Conservation (phyloP, 2,329 filamentous ascomycete species). For the Penicillium fuscoglaucum region DNA sequence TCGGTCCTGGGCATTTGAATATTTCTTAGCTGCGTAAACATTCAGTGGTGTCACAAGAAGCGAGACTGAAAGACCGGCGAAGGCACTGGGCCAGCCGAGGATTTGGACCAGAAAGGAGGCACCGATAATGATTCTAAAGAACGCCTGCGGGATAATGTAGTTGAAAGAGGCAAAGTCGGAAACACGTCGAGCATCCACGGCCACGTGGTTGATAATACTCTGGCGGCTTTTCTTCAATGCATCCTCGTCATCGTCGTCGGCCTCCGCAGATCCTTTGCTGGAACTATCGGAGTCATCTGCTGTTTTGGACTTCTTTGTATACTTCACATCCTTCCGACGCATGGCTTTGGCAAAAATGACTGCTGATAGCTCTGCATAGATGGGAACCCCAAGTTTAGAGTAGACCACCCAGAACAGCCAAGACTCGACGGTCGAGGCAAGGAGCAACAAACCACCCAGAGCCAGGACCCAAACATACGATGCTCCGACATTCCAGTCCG, state of each 20-base stretch:
- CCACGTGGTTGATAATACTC: constrained; percentile 72
- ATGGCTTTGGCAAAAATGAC: constrained; percentile 76
- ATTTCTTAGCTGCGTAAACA: constrained; percentile 64
- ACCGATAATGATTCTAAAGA: constrained; percentile 65
- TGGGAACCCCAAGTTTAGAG: constrained; percentile 62
- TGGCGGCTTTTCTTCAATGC: constrained; percentile 62
- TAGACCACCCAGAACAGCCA: constrained; percentile 68
- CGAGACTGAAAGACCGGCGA: constrained; percentile 66
- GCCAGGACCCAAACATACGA: constrained; percentile 69
- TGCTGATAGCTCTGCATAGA: constrained; percentile 69
- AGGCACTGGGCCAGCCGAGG: constrained; percentile 69
- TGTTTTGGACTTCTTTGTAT: constrained; percentile 39
- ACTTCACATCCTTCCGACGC: constrained; percentile 68
- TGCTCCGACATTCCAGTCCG: constrained; percentile 49
- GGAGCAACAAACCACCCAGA: constrained; percentile 61
- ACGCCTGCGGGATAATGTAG: constrained; percentile 62
- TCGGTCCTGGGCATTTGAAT: constrained; percentile 64
- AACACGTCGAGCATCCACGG: constrained; percentile 71
- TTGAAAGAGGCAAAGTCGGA: constrained; percentile 68
- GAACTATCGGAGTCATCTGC: constrained; percentile 27
- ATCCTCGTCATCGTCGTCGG: constrained; percentile 48
- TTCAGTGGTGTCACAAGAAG: constrained; percentile 67
- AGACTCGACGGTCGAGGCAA: constrained; percentile 59
- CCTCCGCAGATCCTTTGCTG: constrained; percentile 21
- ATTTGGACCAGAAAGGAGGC: constrained; percentile 66